Evolutionary conservation across 2,329 filamentous ascomycete species (phyloP), one percentile per base, ranked within the genome.

Genomic region (Aspergillus fumigatus): DNA sequence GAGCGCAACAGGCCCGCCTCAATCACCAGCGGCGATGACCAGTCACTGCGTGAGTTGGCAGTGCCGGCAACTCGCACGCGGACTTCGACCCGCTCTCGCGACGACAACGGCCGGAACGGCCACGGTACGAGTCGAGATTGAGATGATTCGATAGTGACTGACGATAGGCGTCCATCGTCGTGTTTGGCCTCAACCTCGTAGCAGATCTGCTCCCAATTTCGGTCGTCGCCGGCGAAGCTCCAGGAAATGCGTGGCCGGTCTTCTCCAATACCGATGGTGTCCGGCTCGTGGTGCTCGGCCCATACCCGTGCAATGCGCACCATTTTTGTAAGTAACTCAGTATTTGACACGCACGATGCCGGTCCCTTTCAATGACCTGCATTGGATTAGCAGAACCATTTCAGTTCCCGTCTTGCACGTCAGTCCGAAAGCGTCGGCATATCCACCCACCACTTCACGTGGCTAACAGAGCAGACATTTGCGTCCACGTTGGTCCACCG

Each of bases 1-100:
- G 52, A 55, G 4, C 57, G 26, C 5, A 77, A 60, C 7, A 77
- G 53, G 5, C 69, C 75, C 10, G 65, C 64, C 55, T 77, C 75
- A 23, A 76, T 60, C 1, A 51, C 48, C 63, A 66, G 21, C 59
- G 59, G 63, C 2, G 51, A 3, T 48, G 58, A 59, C 62, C 63
- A 59, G 47, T 59, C 55, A 3, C 26, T 14, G 35, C 25, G 25
- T 50, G 23, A 19, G 49, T 21, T 35, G 19, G 49, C 25, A 26
- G 55, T 27, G 27, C 58, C 62, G 32, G 59, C 54, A 19, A 58
- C 51, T 25, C 62, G 60, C 35, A 68, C 59, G 10, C 62, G 60
- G 4, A 64, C 55, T 17, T 49, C 50, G 9, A 53, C 62, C 19
- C 35, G 45, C 45, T 63, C 63, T 19, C 66, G 52, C 11, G 67